Evolutionary conservation across 306 rosid genomes (phyloP), one percentile per base, ranked within the genome.

Genomic region (Betula pendula): DNA sequence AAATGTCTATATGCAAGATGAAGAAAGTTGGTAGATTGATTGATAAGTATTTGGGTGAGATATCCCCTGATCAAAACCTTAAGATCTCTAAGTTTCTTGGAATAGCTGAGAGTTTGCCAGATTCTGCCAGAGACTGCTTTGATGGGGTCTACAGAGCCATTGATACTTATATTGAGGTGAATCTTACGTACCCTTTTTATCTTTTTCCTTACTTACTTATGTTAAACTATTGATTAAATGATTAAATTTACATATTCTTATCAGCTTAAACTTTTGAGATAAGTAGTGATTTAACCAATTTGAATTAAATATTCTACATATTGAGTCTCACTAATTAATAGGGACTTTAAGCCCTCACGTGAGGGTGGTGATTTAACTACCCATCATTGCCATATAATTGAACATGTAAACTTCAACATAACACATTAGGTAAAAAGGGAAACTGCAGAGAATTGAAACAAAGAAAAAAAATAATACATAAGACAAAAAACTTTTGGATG

Each of bases 101-200:
- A 72, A 88, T 87, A 74, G 92, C 87, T 13, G 92, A 90, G 62
- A 81, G 92, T 76, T 81, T 93, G 40, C 97, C 97, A 17, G 87
- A 88, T 75, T 83, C 66, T 79, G 90, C 98, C 1, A 87, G 97
- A 63, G 90, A 81, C 58, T 79, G 84, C 80, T 88, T 82, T 79
- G 96, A 91, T 79, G 90, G 88, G 60, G 86, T 87, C 74, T 91
- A 87, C 83, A 90, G 84, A 86, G 94, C 98, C 82, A 83, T 91
- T 79, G 96, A 90, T 80, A 87, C 88, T 78, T 91, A 93, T 67
- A 89, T 93, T 69, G 75, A 89, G 93, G 98, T 89, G 48, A 90
- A 20, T 51, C 24, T 66, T 70, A 40, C 48, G 3, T 70, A 42
- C 35, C 75, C 66, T 48, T 79, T 5, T 8, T 16, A 31, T 71